Base-by-base conservation (phyloP, 73 alveolate genomes). In the Paramecium octaurelia region DNA sequence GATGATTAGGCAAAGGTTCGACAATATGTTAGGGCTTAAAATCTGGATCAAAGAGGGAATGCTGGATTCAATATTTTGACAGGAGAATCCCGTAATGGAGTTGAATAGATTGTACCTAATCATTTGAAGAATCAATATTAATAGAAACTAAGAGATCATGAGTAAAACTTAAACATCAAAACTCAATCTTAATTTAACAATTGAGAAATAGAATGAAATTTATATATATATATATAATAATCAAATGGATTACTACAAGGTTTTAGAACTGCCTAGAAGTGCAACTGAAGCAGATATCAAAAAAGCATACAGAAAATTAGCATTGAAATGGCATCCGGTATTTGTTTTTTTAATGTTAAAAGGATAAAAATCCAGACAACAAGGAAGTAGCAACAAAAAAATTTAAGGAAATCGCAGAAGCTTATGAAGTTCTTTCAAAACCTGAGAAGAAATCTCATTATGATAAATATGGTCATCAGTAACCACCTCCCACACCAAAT, bases 321-420 rank as follows among this genome's bases (percentile, higher is more conserved):
- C 99, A 8, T 58, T 98, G 6, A 95, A 98, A 93, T 98, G 98
- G 98, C 99, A 98, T 93, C 99, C 99, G 58, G 98, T 94, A 92
- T 88, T 83, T 23, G 58, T 34, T 43, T 42, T 4, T 1, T 42
- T 2, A 23, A 21, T 34, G 46, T 44, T 64, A 58, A 23, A 36
- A 95, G 98, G 99, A 98, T 91, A 97, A 96, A 94, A 97, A 98
- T 93, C 98, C 98, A 7, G 97, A 97, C 59, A 96, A 98, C 44
- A 94, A 95, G 58, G 97, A 97, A 50, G 96, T 68, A 14, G 99
- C 99, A 21, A 97, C 96, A 86, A 98, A 95, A 93, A 94, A 93
- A 87, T 98, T 98, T 93, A 97, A 97, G 95, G 95, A 96, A 94
- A 88, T 98, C 46, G 99, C 98, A 40, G 99, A 98, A 93, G 99